Evolutionary conservation across 345 rosid species (phyloP).

Genomic region (Moringa oleifera): DNA sequence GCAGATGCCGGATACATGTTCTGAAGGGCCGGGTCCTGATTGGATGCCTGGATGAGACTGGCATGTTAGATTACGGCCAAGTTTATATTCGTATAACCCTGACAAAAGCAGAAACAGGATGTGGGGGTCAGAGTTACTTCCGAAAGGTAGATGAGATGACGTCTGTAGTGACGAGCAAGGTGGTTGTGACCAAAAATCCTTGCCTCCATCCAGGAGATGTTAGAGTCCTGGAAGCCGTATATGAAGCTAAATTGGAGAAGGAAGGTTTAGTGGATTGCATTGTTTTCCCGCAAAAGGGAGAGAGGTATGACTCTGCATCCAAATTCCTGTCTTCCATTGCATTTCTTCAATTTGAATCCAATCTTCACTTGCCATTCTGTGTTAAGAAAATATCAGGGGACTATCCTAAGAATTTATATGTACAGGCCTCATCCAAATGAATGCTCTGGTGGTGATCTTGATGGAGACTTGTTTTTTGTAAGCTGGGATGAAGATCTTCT

Average conservation of each 20-base stretch:
- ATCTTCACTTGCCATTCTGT: background rate
- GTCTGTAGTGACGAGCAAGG: slow-evolving; percentile 56
- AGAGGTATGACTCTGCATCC: slow-evolving; percentile 44
- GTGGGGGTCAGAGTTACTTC: slow-evolving; percentile 47
- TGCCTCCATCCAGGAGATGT: slow-evolving; percentile 97
- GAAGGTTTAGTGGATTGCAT: slow-evolving; percentile 69
- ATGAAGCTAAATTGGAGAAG: slow-evolving; percentile 50
- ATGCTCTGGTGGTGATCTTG: slow-evolving; percentile 99
- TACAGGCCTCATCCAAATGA: slow-evolving; percentile 96
- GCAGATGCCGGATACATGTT: slow-evolving; percentile 69
- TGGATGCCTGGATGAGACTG: slow-evolving; percentile 87
- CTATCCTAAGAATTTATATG: background rate
- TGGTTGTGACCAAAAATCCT: slow-evolving; percentile 88
- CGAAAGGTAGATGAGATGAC: slow-evolving; percentile 58
- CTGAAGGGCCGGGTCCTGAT: slow-evolving; percentile 78
- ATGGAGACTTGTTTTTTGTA: slow-evolving; percentile 82
- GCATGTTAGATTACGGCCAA: slow-evolving; percentile 73
- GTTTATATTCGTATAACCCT: slow-evolving; percentile 65
- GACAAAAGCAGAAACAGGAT: slow-evolving; percentile 57
- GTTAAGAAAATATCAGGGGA: background rate
- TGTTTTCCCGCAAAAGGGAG: slow-evolving; percentile 79
- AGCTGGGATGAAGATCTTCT: slow-evolving; percentile 85
- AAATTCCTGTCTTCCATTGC: background rate
- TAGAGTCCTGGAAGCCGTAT: slow-evolving; percentile 83
- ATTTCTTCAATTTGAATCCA: too few relatives aligned